Percentiles rank a stretch among this genome's conserved stretches.
Evolutionary conservation across 2,329 filamentous ascomycete genomes (phyloP).

Genomic region (Fusarium sp.): DNA sequence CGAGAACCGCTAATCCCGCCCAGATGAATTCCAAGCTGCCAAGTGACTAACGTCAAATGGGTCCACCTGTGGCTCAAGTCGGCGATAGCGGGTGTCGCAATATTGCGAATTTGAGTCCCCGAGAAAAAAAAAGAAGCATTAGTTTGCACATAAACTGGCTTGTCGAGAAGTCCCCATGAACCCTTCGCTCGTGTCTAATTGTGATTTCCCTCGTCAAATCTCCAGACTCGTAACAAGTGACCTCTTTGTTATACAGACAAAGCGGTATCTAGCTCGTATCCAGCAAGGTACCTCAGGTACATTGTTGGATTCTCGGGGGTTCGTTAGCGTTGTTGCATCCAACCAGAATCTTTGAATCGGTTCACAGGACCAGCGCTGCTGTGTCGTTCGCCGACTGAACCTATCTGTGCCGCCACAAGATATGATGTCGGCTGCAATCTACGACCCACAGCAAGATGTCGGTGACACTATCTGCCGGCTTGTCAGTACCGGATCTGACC

Average conservation of each 20-base stretch:
- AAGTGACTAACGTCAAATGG: background rate
- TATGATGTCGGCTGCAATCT: constrained; percentile 31
- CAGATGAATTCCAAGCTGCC: background rate
- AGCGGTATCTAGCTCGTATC: constrained; percentile 8
- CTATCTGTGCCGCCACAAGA: constrained; percentile 21
- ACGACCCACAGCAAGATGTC: constrained; percentile 42
- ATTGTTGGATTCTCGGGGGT: constrained; percentile 19
- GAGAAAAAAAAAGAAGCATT: background rate
- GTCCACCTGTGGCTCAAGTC: constrained; percentile 7
- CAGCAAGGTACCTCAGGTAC: constrained; percentile 8
- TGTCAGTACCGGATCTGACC: constrained; percentile 39
- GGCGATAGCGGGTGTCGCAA: constrained; percentile 24
- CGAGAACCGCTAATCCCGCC: constrained; percentile 29
- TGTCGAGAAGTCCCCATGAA: background rate
- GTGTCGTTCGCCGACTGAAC: constrained; percentile 35
- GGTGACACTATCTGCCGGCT: constrained; percentile 45
- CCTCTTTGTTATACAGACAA: constrained; percentile 10
- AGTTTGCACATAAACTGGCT: background rate
- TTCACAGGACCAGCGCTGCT: constrained; percentile 37
- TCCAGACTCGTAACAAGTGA: background rate
- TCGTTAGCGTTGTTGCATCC: constrained; percentile 40
- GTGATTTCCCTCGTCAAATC: background rate
- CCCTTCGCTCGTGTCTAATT: background rate
- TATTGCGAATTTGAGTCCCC: constrained; percentile 2
- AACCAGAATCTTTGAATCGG: constrained; percentile 40